Evolutionary conservation across 208 protist genomes (phyloP).

Genomic region (Trypanosoma avium): DNA sequence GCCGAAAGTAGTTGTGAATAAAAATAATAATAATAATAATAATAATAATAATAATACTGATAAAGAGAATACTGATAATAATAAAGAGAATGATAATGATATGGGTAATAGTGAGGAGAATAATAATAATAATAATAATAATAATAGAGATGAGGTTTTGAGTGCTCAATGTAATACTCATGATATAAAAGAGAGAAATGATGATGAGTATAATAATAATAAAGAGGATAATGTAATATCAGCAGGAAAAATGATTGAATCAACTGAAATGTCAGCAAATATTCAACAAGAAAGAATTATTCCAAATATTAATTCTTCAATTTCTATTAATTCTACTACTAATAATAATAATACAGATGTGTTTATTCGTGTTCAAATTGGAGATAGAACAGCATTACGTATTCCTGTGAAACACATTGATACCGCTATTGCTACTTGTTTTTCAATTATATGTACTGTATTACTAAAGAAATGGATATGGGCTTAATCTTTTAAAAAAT

Average conservation of each 20-base stretch:
- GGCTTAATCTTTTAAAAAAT: background rate
- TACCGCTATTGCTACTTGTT: conserved; percentile 5
- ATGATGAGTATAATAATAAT: background rate
- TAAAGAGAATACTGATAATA: background rate
- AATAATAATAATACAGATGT: no score
- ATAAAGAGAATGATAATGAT: background rate
- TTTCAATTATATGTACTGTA: conserved; percentile 9
- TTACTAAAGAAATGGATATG: conserved; percentile 21
- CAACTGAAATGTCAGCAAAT: no score
- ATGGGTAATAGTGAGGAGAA: background rate
- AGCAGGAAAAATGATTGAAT: no score
- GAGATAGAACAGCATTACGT: background rate
- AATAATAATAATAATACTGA: conserved; percentile 17
- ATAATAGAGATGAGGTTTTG: no score
- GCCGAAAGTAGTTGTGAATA: conserved; percentile 14
- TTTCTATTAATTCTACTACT: no score
- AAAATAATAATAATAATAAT: background rate
- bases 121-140: background rate
- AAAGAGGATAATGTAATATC: background rate
- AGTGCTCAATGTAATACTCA: no score
- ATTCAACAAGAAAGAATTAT: no score
- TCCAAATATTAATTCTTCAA: no score
- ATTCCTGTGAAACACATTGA: conserved; percentile 4
- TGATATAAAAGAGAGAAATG: background rate
- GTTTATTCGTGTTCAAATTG: conserved; percentile 14